Conservation (phyloP, 768 basidiomycete species). For the Lyophyllum shimeji region DNA sequence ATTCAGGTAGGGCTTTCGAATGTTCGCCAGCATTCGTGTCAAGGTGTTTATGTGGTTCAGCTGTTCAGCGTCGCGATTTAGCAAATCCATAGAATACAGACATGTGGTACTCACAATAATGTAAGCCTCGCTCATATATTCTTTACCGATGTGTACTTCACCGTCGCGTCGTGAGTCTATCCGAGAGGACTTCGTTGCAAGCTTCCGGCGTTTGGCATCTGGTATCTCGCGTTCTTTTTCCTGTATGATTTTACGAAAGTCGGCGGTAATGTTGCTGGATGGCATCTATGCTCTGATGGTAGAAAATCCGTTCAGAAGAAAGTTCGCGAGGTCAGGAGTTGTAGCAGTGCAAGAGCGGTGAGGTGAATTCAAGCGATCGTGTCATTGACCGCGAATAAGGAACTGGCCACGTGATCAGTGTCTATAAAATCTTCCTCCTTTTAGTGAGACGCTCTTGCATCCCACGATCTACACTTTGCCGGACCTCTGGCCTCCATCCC, state of each 20-base stretch:
- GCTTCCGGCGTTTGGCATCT: conserved; percentile 52
- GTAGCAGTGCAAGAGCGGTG: neutral
- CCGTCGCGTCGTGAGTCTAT: conserved; percentile 36
- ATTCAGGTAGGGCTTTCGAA: conserved; percentile 88
- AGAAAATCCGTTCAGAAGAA: neutral
- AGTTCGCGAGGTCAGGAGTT: neutral
- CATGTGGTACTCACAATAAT: conserved; percentile 47
- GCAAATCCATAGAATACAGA: neutral
- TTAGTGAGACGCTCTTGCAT: neutral
- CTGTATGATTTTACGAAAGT: conserved; percentile 54
- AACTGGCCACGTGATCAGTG: conserved; percentile 4
- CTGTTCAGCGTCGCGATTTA: conserved; percentile 32
- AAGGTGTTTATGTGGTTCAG: conserved; percentile 72
- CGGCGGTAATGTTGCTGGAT: conserved; percentile 56
- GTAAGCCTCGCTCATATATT: conserved; percentile 76
- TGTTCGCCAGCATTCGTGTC: conserved; percentile 66
- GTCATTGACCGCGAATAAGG: conserved; percentile 2
- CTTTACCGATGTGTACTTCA: conserved; percentile 49
- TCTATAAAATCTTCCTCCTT: conserved; percentile 1
- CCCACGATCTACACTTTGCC: conserved; percentile 4
- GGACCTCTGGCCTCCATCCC: conserved; percentile 6
- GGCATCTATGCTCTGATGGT: conserved; percentile 41
- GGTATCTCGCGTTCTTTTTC: conserved; percentile 43
- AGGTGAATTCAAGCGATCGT: neutral
- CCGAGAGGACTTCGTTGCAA: conserved; percentile 27